Percentiles rank a stretch among this genome's conserved stretches.
Conservation (phyloP, 495 filamentous ascomycete species). For the Aspergillus nidulans region DNA sequence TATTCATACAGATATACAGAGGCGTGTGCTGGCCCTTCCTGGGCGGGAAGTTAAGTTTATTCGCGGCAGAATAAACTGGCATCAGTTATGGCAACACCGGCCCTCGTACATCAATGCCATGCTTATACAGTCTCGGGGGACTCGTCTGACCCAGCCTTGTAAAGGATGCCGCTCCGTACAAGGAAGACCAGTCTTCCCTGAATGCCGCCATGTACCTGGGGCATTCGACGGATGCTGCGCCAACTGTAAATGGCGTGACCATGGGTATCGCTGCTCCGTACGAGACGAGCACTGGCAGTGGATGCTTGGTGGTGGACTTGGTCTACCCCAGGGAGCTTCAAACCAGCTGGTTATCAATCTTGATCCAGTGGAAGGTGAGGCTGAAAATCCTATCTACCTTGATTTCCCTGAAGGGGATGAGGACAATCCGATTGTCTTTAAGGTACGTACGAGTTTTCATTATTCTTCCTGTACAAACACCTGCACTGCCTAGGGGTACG, state of each 20-base stretch:
- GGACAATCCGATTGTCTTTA: neutral
- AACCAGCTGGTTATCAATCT: neutral
- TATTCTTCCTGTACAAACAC: neutral
- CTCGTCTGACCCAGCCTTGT: neutral
- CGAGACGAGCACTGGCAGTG: neutral
- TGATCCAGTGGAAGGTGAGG: neutral
- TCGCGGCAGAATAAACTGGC: neutral
- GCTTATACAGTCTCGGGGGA: slow-evolving; percentile 5
- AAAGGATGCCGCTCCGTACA: neutral
- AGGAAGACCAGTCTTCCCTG: slow-evolving; percentile 3
- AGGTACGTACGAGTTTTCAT: slow-evolving; percentile 7
- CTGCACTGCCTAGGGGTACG: slow-evolving; percentile 8
- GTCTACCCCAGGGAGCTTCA: neutral
- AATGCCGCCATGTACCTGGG: slow-evolving; percentile 13
- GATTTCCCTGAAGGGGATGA: neutral
- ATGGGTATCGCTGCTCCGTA: slow-evolving; percentile 8
- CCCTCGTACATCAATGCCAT: slow-evolving; percentile 5
- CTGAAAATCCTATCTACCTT: slow-evolving; percentile 1
- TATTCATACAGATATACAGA: neutral
- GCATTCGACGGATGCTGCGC: slow-evolving; percentile 14
- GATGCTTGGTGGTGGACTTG: neutral
- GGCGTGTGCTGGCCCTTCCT: neutral
- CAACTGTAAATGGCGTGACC: slow-evolving; percentile 15
- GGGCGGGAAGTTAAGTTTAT: neutral
- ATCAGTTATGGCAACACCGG: neutral